These are phyloP conservation scores for Leucosporidium scottii DNA, from an alignment of 768 basidiomycete species.

Conservation along the genomic window DNA sequence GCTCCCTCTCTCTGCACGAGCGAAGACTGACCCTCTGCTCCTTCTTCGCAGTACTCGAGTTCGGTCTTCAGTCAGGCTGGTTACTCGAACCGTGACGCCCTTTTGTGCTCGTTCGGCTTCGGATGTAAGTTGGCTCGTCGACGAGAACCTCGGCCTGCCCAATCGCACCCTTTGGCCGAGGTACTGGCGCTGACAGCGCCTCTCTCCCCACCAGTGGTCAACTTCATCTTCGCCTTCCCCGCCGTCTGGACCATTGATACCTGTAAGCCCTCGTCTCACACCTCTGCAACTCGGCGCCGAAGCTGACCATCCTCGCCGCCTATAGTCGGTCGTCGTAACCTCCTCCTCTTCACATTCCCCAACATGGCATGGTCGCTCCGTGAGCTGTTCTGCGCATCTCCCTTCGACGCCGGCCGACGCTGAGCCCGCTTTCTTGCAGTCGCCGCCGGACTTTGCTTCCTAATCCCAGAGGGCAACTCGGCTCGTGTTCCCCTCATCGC, in stretches of 20 bases:
- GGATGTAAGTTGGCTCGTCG: background rate
- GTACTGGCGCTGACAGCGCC: background rate
- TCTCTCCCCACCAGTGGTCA: background rate
- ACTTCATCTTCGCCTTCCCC: conserved; percentile 52
- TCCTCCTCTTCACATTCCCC: conserved; percentile 64
- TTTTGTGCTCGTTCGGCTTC: conserved; percentile 23
- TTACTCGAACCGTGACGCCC: conserved; percentile 5
- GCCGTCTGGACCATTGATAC: conserved; percentile 49
- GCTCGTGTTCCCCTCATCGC: conserved; percentile 48
- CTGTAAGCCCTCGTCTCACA: background rate
- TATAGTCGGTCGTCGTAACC: background rate
- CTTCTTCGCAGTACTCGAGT: background rate
- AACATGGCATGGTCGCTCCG: conserved; percentile 63
- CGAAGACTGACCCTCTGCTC: background rate
- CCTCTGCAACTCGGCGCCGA: too few species aligned
- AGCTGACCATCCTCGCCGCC: background rate
- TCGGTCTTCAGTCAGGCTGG: background rate
- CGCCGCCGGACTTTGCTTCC: conserved; percentile 64
- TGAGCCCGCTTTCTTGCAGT: conserved; percentile 36
- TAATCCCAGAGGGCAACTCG: conserved; percentile 43
- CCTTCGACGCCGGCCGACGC: background rate
- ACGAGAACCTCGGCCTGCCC: too few species aligned
- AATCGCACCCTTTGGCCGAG: too few species aligned
- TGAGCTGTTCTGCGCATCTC: background rate
- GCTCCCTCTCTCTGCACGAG: background rate